Percentiles rank a stretch among this genome's conserved stretches.
These are phyloP conservation scores for Solanum peruvianum DNA, from an alignment of 257 asterid species.

Conservation along the genomic window DNA sequence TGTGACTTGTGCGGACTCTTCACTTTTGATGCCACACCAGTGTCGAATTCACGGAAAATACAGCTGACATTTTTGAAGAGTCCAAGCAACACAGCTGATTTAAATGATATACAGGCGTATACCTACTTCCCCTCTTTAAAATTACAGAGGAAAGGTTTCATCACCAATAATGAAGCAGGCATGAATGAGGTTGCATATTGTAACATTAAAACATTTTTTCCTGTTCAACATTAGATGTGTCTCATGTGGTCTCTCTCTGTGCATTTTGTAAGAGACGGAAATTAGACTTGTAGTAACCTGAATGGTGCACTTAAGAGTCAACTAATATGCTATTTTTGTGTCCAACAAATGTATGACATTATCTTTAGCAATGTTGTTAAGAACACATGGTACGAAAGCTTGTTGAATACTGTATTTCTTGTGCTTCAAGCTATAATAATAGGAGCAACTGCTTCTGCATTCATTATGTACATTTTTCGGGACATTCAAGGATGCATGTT, in stretches of 20 bases:
- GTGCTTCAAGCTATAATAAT: neutral
- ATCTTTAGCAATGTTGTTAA: neutral
- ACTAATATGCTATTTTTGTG: neutral
- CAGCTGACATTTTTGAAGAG: too few relatives aligned
- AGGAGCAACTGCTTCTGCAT: neutral
- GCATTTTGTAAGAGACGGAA: neutral
- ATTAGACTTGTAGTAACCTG: neutral
- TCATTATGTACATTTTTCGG: neutral
- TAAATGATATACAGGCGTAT: neutral
- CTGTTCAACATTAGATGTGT: neutral
- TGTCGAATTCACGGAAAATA: too few relatives aligned
- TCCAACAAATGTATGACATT: neutral
- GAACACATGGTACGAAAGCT: neutral
- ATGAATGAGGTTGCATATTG: neutral
- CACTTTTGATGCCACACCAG: too few relatives aligned
- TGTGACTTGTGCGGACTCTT: too few relatives aligned
- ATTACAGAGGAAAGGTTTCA: neutral
- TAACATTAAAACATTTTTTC: neutral
- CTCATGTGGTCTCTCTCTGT: neutral
- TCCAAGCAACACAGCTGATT: neutral
- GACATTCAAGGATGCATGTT: neutral
- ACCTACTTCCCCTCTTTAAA: neutral
- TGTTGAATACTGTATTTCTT: neutral
- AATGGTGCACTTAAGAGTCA: neutral
- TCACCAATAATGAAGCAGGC: neutral